Conservation (phyloP, 176 grass and related monocot genomes). For the Raddia guianensis region DNA sequence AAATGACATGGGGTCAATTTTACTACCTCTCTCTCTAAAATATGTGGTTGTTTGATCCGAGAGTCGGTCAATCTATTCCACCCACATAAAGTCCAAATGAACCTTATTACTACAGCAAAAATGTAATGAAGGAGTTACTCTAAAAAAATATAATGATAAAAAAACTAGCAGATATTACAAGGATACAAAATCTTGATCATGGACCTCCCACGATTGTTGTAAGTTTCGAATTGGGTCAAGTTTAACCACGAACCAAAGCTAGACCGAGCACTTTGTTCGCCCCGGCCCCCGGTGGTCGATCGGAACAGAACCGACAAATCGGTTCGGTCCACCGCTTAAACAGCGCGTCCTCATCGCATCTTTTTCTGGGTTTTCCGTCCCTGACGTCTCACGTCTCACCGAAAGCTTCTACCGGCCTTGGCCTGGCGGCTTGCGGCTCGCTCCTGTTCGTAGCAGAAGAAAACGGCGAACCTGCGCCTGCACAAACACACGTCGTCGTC, state of each 20-base stretch:
- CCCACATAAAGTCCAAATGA: too few relatives aligned
- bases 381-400: background rate
- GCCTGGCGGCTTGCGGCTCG: conserved; percentile 18
- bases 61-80: too few relatives aligned
- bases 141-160: too few relatives aligned
- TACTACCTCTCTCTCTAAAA: too few relatives aligned
- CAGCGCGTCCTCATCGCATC: background rate
- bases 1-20: too few relatives aligned
- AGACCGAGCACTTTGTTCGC: background rate
- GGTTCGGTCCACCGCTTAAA: conserved; percentile 17
- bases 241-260: background rate
- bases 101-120: too few relatives aligned
- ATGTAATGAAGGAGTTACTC: too few relatives aligned
- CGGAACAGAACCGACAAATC: background rate
- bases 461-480: background rate
- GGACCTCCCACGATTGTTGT: background rate
- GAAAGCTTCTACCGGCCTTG: conserved; percentile 34
- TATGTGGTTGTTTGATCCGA: too few relatives aligned
- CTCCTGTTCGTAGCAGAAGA: background rate
- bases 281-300: background rate
- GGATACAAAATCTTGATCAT: background rate
- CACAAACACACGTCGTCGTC: conserved; percentile 1
- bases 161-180: too few relatives aligned
- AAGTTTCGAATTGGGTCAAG: background rate
- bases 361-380: background rate